Evolutionary conservation across 345 rosid species (phyloP).

Genomic region (Barbarea vulgaris): DNA sequence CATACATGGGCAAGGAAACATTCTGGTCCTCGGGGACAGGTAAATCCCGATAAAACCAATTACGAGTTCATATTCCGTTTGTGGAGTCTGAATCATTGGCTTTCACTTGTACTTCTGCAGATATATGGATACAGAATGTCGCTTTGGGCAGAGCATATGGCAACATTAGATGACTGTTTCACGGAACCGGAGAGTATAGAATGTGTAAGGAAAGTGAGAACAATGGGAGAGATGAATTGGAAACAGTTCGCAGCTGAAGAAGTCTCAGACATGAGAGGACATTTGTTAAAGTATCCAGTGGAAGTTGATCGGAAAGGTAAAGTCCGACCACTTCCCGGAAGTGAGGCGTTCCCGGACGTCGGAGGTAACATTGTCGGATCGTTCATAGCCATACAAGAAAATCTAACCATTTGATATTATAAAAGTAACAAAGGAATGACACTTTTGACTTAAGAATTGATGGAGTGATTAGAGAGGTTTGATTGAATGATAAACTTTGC

Average conservation of each 20-base stretch:
- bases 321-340: constrained; percentile 65
- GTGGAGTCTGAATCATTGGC: background rate
- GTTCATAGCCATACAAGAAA: constrained; percentile 66
- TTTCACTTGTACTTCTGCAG: constrained; percentile 41
- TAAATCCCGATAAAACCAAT: constrained; percentile 5
- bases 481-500: background rate
- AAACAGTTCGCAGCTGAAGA: constrained; percentile 58
- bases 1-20: constrained; percentile 59
- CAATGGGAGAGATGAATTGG: constrained; percentile 71
- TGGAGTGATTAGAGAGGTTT: background rate
- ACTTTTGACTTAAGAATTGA: background rate
- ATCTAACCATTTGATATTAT: constrained; percentile 61
- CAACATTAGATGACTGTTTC: constrained; percentile 64
- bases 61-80: background rate
- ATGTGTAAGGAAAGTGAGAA: constrained; percentile 69
- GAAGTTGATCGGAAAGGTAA: constrained; percentile 72
- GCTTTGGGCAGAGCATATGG: constrained; percentile 87
- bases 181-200: constrained; percentile 71
- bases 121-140: constrained; percentile 89
- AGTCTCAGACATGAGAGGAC: constrained; percentile 72
- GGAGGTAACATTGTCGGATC: constrained; percentile 86
- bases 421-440: background rate
- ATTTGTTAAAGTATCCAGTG: constrained; percentile 81
- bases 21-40: constrained; percentile 69
- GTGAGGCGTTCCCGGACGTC: constrained; percentile 73